Percentiles rank a stretch among this genome's conserved stretches.
Conservation (phyloP, 192 early-diverging fungal species). For the Pecoramyces ruminantium region DNA sequence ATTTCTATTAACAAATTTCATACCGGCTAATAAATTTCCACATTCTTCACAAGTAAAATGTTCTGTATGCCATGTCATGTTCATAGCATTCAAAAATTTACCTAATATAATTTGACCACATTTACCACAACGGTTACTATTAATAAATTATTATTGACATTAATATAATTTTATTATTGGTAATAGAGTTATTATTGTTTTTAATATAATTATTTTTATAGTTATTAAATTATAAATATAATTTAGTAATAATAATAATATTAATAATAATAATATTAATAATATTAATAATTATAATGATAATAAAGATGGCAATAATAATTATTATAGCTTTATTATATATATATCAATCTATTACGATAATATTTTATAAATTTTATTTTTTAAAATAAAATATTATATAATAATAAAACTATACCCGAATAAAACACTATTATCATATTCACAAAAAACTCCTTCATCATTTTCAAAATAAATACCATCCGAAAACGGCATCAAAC, state of each 20-base stretch:
- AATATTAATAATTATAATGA: too few relatives aligned
- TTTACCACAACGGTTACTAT: conserved; percentile 16
- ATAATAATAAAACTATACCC: conserved; percentile 5
- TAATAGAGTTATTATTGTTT: too few relatives aligned
- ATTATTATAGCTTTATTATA: too few relatives aligned
- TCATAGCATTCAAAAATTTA: conserved; percentile 21
- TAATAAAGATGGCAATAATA: too few relatives aligned
- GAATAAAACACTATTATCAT: conserved; percentile 15
- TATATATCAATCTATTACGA: too few relatives aligned
- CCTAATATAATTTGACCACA: conserved; percentile 22
- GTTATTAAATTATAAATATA: too few relatives aligned
- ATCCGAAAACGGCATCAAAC: conserved; percentile 18
- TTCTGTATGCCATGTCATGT: conserved; percentile 27
- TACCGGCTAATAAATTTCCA: conserved; percentile 10
- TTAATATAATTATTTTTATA: too few relatives aligned
- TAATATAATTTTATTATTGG: too few relatives aligned
- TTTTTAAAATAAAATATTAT: background rate
- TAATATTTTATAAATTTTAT: background rate
- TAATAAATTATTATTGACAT: too few relatives aligned
- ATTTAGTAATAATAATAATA: too few relatives aligned
- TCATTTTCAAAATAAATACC: conserved; percentile 16
- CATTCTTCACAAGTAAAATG: conserved; percentile 20
- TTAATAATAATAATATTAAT: too few relatives aligned
- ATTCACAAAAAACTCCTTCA: conserved; percentile 15
- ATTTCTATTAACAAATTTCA: conserved; percentile 19